These are phyloP conservation scores for Wickerhamomyces bovis DNA, from an alignment of 805 yeast genomes.

Conservation along the genomic window DNA sequence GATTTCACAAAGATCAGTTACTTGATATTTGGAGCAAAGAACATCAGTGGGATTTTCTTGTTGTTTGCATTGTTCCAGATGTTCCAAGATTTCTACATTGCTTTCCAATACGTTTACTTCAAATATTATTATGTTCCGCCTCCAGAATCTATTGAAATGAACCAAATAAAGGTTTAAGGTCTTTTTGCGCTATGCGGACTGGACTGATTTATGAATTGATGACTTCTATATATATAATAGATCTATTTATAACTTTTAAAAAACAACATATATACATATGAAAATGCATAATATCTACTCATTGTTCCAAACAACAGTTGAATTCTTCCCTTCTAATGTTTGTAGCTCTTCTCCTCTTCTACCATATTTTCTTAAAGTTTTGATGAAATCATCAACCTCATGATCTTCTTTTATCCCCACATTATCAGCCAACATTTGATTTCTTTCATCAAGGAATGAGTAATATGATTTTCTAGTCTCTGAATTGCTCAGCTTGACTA, in stretches of 20 bases:
- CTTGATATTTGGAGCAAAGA: conserved; percentile 67
- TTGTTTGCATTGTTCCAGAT: conserved; percentile 75
- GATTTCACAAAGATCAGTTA: conserved; percentile 75
- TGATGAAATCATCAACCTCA: conserved; percentile 17
- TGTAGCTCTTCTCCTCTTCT: conserved; percentile 21
- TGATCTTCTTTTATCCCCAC: conserved; percentile 13
- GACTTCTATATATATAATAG: not conserved
- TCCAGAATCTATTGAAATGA: conserved; percentile 6
- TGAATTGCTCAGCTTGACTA: conserved; percentile 21
- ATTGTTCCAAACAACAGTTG: conserved; percentile 18
- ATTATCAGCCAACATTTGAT: conserved; percentile 21
- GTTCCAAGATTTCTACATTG: conserved; percentile 64
- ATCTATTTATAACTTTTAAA: not conserved
- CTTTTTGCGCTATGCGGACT: too few species aligned
- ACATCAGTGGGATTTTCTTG: conserved; percentile 59
- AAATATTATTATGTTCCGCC: conserved; percentile 30
- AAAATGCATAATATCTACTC: conserved; percentile 6
- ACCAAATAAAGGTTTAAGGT: conserved; percentile 3
- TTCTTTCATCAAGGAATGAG: conserved; percentile 21
- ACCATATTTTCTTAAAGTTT: conserved; percentile 25
- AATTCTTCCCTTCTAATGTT: not conserved
- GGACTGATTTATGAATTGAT: not conserved
- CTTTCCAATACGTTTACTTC: conserved; percentile 66
- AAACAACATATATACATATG: not conserved
- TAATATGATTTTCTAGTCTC: conserved; percentile 17